A percentile compares a stretch with the other conserved stretches of the same genome.
phyloP scores from a whole-genome alignment of 768 basidiomycete genomes.

The Cystofilobasidium macerans region DNA sequence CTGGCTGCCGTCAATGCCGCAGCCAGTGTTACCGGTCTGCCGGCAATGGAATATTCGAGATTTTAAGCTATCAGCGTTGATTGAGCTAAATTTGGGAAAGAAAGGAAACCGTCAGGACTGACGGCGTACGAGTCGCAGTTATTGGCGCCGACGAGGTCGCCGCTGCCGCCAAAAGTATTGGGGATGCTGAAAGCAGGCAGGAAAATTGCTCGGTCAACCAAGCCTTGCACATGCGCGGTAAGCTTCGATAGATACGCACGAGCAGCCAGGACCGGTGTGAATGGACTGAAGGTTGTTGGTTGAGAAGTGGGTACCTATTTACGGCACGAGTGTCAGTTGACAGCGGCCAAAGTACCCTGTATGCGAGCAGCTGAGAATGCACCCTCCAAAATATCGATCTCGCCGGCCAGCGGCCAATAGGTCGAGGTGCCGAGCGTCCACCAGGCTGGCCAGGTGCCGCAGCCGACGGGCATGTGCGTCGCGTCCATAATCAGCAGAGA shows the following conservation, averaged over 20 bases:
- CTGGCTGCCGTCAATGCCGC: constrained; percentile 52
- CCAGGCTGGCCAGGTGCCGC: constrained; percentile 8
- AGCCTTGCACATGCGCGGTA: too few species aligned
- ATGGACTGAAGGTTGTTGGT: constrained; percentile 4
- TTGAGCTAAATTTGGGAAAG: neutral
- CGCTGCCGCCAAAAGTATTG: constrained; percentile 45
- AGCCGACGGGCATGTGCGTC: constrained; percentile 12
- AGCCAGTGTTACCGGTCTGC: constrained; percentile 47
- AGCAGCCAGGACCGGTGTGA: constrained; percentile 17
- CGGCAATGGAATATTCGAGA: too few species aligned
- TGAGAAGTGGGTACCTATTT: neutral
- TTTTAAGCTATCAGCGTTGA: neutral
- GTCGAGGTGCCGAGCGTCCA: constrained; percentile 37
- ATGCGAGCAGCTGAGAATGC: neutral
- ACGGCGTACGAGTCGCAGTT: constrained; percentile 35
- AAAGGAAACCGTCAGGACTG: neutral
- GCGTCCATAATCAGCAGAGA: constrained; percentile 17
- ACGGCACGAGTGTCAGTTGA: neutral
- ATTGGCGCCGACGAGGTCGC: constrained; percentile 31
- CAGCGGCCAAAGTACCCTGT: neutral
- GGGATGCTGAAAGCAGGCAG: constrained; percentile 34
- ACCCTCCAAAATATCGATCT: constrained; percentile 24
- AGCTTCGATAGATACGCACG: constrained; percentile 14
- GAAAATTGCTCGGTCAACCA: too few species aligned
- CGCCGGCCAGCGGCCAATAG: constrained; percentile 31